phyloP scores from a whole-genome alignment of 331 rosid genomes.

The Pyrus hybrid region DNA sequence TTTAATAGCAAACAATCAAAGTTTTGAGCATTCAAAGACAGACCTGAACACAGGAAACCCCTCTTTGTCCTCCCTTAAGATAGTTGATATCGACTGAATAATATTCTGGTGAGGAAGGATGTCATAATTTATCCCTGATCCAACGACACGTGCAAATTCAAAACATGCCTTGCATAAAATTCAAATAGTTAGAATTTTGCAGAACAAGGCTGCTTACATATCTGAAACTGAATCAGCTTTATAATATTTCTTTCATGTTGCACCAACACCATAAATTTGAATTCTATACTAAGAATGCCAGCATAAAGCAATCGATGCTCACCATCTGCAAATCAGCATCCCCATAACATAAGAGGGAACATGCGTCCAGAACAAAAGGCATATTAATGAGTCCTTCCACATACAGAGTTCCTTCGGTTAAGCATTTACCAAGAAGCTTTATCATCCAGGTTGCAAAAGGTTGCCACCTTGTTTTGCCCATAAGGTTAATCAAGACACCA shows the following conservation, averaged over 20 bases:
- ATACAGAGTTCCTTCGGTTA: conserved; percentile 79
- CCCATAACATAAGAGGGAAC: conserved; percentile 78
- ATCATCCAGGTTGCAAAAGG: conserved; percentile 82
- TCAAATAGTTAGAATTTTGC: conserved; percentile 23
- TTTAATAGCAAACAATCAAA: background rate
- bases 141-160: conserved; percentile 59
- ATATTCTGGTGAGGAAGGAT: conserved; percentile 62
- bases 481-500: conserved; percentile 64
- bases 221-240: background rate
- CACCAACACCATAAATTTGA: conserved; percentile 14
- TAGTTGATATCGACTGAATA: conserved; percentile 53
- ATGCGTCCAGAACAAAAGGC: conserved; percentile 58
- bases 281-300: background rate
- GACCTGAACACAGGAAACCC: conserved; percentile 92
- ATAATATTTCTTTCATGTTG: background rate
- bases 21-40: conserved; percentile 7
- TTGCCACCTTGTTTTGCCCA: conserved; percentile 53
- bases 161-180: conserved; percentile 75
- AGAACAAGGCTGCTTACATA: background rate
- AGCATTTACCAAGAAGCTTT: conserved; percentile 61
- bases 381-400: conserved; percentile 69
- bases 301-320: conserved; percentile 18
- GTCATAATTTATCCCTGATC: conserved; percentile 50
- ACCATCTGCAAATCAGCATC: conserved; percentile 86
- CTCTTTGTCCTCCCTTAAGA: conserved; percentile 66